Percentiles rank a stretch among this genome's conserved stretches.
Evolutionary conservation across 164 flowering plant species (phyloP).

Genomic region (Vitis vinifera): DNA sequence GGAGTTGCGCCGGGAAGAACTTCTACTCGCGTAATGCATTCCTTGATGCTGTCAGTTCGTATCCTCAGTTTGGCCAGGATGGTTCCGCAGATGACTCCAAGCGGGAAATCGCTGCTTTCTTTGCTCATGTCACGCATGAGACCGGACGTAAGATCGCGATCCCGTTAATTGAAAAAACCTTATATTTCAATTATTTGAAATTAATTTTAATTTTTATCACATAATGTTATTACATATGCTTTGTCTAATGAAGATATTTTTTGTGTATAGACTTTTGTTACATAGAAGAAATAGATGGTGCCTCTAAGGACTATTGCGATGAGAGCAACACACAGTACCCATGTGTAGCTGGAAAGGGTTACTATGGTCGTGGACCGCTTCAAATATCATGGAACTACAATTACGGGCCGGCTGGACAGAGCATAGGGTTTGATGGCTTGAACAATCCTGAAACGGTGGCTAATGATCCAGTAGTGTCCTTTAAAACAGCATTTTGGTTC

Average conservation of each 20-base stretch:
- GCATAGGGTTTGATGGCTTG: slow-evolving; percentile 15
- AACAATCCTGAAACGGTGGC: slow-evolving; percentile 15
- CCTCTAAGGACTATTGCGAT: slow-evolving; percentile 14
- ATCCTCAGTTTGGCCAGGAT: slow-evolving; percentile 41
- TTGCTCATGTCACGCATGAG: slow-evolving; percentile 57
- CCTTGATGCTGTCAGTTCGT: slow-evolving; percentile 39
- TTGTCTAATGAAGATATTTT: neutral
- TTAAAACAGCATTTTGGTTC: slow-evolving; percentile 14
- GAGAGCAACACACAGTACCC: slow-evolving; percentile 7
- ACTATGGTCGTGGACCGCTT: slow-evolving; percentile 23
- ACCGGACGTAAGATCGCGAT: slow-evolving; percentile 53
- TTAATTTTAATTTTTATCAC: too few relatives aligned
- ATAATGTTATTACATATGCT: neutral
- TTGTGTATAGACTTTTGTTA: slow-evolving; percentile 30
- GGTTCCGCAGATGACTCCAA: slow-evolving; percentile 48
- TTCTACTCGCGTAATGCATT: slow-evolving; percentile 53
- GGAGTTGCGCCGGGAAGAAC: slow-evolving; percentile 40
- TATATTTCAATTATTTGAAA: neutral
- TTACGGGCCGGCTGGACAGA: slow-evolving; percentile 22
- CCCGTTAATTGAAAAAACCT: too few relatives aligned
- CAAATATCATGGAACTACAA: slow-evolving; percentile 27
- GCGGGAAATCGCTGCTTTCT: slow-evolving; percentile 75
- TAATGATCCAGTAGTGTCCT: neutral
- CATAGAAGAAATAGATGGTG: slow-evolving; percentile 38
- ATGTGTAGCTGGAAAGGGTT: slow-evolving; percentile 3